A percentile compares a stretch with the other conserved stretches of the same genome.
Conservation (phyloP, 257 asterid genomes). For the Verbena officinalis region DNA sequence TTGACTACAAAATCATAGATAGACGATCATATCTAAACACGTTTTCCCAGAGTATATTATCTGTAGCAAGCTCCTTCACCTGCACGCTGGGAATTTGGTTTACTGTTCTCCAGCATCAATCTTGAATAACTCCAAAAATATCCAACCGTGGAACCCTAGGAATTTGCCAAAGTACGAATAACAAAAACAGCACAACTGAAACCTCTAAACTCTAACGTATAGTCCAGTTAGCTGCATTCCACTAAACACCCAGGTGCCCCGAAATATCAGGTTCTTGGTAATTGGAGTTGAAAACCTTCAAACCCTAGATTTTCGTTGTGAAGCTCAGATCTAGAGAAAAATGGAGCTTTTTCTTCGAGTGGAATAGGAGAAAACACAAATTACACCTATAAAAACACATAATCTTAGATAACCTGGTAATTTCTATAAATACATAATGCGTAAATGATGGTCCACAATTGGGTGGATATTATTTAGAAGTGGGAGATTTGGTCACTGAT, state of each 20-base stretch:
- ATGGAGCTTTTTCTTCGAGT: constrained; percentile 13
- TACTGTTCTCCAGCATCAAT: constrained; percentile 29
- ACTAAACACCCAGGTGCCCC: constrained; percentile 31
- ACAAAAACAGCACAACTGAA: constrained; percentile 2
- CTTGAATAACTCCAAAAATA: constrained; percentile 28
- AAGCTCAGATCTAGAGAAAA: constrained; percentile 60
- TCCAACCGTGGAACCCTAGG: constrained; percentile 37
- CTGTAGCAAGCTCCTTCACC: constrained; percentile 26
- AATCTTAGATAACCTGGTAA: neutral
- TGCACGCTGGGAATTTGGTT: constrained; percentile 27
- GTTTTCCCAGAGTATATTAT: constrained; percentile 27
- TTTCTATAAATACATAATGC: neutral
- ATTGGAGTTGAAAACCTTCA: constrained; percentile 27
- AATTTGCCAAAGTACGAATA: constrained; percentile 19
- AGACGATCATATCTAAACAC: constrained; percentile 12
- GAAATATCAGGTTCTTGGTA: constrained; percentile 21
- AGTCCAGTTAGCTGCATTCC: constrained; percentile 10
- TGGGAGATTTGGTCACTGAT: constrained; percentile 16
- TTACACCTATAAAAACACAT: neutral
- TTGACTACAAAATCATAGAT: constrained; percentile 26
- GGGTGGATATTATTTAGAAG: constrained; percentile 13
- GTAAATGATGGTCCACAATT: neutral
- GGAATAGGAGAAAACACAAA: neutral
- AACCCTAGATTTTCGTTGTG: constrained; percentile 43
- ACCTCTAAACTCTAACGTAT: constrained; percentile 12